Evolutionary conservation across 305 asterid genomes (phyloP).

Genomic region (Nicotiana rustica): DNA sequence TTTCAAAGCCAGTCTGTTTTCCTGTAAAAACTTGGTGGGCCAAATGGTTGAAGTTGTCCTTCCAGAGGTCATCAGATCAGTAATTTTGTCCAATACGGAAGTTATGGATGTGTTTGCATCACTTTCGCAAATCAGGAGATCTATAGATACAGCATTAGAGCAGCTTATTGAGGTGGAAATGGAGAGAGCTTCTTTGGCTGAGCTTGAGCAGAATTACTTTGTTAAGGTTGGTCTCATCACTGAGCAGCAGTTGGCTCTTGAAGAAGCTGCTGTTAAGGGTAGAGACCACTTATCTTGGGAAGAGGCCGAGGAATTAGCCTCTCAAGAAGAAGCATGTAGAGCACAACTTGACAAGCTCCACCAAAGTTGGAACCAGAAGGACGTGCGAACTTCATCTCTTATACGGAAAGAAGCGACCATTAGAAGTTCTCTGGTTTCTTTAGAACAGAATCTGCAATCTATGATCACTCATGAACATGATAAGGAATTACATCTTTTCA

Average conservation of each 20-base stretch:
- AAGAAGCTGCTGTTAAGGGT: slow-evolving; percentile 93
- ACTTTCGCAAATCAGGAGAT: slow-evolving; percentile 85
- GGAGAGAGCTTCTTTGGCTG: slow-evolving; percentile 81
- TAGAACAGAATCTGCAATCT: slow-evolving; percentile 71
- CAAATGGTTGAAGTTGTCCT: slow-evolving; percentile 74
- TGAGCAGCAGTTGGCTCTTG: slow-evolving; percentile 94
- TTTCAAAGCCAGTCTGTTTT: slow-evolving; percentile 65
- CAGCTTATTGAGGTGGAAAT: slow-evolving; percentile 91
- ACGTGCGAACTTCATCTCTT: slow-evolving; percentile 72
- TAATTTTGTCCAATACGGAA: slow-evolving; percentile 74
- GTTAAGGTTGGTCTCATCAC: slow-evolving; percentile 89
- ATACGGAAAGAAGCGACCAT: slow-evolving; percentile 72
- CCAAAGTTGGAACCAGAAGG: slow-evolving; percentile 95
- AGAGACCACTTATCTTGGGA: slow-evolving; percentile 99
- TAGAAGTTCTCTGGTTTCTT: slow-evolving; percentile 63
- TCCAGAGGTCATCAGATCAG: slow-evolving; percentile 77
- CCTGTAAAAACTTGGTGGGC: slow-evolving; percentile 65
- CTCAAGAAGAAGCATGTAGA: slow-evolving; percentile 99
- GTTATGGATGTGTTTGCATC: slow-evolving; percentile 92
- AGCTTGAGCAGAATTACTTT: slow-evolving; percentile 92
- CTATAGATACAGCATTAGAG: slow-evolving; percentile 87
- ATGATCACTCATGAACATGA: slow-evolving; percentile 65
- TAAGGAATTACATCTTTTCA: slow-evolving; percentile 61
- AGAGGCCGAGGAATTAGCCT: slow-evolving; percentile 99
- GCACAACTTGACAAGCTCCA: slow-evolving; percentile 93